Evolutionary conservation across 2,329 filamentous ascomycete genomes (phyloP).

Genomic region (Neofusicoccum cordaticola): DNA sequence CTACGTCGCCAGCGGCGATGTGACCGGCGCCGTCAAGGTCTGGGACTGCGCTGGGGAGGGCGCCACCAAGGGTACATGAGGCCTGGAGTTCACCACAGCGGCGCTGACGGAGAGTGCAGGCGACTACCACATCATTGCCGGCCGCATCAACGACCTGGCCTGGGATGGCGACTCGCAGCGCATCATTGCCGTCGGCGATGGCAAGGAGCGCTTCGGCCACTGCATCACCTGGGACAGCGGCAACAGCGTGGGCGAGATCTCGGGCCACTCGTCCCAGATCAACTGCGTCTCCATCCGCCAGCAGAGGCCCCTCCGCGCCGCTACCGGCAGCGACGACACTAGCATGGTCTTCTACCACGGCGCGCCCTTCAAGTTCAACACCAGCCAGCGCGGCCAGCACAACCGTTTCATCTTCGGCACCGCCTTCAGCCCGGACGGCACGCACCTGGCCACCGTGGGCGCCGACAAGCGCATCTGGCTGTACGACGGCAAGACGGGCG

Average conservation of each 20-base stretch:
- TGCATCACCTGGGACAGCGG: conserved; percentile 92
- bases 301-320: conserved; percentile 85
- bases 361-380: conserved; percentile 92
- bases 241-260: conserved; percentile 92
- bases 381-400: conserved; percentile 74
- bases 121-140: conserved; percentile 91
- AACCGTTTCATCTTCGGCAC: conserved; percentile 85
- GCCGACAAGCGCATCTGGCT: conserved; percentile 91
- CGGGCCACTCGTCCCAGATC: conserved; percentile 84
- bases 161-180: conserved; percentile 98
- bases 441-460: conserved; percentile 77
- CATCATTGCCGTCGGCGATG: conserved; percentile 93
- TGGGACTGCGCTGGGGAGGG: conserved; percentile 88
- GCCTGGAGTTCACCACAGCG: not conserved
- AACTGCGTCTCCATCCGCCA: conserved; percentile 88
- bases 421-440: conserved; percentile 87
- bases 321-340: conserved; percentile 86
- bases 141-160: conserved; percentile 91
- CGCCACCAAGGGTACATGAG: conserved; percentile 67
- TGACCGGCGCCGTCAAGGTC: conserved; percentile 77
- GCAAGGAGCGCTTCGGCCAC: conserved; percentile 87
- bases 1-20: conserved; percentile 91
- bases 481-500: conserved; percentile 94
- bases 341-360: conserved; percentile 90
- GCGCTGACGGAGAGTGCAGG: conserved; percentile 42